Base-by-base conservation (phyloP, 2,329 filamentous ascomycete genomes). In the Ampelomyces quisqualis region DNA sequence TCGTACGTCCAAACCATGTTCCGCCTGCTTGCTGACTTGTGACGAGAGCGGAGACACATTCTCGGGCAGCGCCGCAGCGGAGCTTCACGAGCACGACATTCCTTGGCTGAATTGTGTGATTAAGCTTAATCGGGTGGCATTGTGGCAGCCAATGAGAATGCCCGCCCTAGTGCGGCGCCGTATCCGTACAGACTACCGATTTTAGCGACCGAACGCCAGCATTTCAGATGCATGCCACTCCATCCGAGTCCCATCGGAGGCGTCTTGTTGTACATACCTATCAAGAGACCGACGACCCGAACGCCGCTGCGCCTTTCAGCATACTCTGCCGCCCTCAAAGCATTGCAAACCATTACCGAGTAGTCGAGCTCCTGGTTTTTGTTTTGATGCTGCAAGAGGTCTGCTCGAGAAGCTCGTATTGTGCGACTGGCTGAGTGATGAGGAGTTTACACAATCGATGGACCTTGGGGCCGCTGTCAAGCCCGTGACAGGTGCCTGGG, bases 101-200 rank as follows among this genome's bases (percentile, higher is more conserved):
- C 14, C 26, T 32, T 24, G 29, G 30, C 22, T 15, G 14, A 34
- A 39, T 39, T 22, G 37, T 19, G 37, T 33, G 21, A 33, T 39
- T 18, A 39, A 39, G 29, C 37, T 24, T 33, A 15, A 22, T 39
- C 37, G 37, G 37, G 27, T 39, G 17, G 34, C 34, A 17, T 22
- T 13, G 18, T 20, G 15, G 36, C 15, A 11, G 5, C 22, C 15
- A 20, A 27, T 39, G 19, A n/a, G 18, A 19, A 7, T n/a, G n/a
- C n/a, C n/a, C 11, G 24, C 24, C 2, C 11, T 27, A 6, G 11
- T 27, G 6, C n/a, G 14, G 24, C 24, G n/a, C n/a, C n/a, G n/a
- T n/a, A n/a, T n/a, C n/a, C n/a, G n/a, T 3, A 4, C 26, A 14
- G n/a, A 19, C 8, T 20, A 23, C n/a, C 19, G 31, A 20, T 11